Percentiles rank a stretch among this genome's conserved stretches.
These are phyloP conservation scores for Cladosporium sp. DNA, from an alignment of 2,329 filamentous ascomycete genomes.

Conservation along the genomic window DNA sequence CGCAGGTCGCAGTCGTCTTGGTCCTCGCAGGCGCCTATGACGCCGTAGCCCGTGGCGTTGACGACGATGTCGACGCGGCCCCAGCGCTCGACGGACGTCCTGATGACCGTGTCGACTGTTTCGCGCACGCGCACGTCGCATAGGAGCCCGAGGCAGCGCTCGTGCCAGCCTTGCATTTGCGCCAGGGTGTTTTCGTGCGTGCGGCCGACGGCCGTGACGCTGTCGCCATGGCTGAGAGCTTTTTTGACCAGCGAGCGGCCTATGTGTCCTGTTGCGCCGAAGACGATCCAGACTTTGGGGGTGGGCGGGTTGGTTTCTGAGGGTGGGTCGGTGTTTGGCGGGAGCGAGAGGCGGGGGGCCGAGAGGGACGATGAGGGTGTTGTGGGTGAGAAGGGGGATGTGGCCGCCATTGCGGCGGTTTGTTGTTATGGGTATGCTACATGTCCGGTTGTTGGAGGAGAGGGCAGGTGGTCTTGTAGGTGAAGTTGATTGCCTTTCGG, in stretches of 20 bases:
- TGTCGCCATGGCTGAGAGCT: slow-evolving; percentile 73
- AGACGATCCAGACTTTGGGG: slow-evolving; percentile 88
- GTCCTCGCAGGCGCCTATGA: slow-evolving; percentile 93
- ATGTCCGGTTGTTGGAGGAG: slow-evolving; percentile 3
- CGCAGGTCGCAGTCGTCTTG: slow-evolving; percentile 93
- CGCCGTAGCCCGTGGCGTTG: slow-evolving; percentile 91
- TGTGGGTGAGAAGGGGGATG: slow-evolving; percentile 17
- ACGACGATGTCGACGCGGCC: slow-evolving; percentile 76
- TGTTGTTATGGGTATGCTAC: not conserved
- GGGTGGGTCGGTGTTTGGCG: slow-evolving; percentile 81
- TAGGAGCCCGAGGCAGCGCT: slow-evolving; percentile 70
- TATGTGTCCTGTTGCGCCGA: slow-evolving; percentile 96
- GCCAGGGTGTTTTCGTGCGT: slow-evolving; percentile 69
- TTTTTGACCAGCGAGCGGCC: slow-evolving; percentile 83
- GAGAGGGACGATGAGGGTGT: slow-evolving; percentile 2
- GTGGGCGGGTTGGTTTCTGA: slow-evolving; percentile 63
- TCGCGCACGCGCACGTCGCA: slow-evolving; percentile 84
- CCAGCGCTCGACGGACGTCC: slow-evolving; percentile 67
- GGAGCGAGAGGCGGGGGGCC: slow-evolving; percentile 52
- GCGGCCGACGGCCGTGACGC: slow-evolving; percentile 80
- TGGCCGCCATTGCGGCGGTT: slow-evolving; percentile 16
- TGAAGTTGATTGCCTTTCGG: slow-evolving; percentile 15
- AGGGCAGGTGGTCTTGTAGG: not conserved
- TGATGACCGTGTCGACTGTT: slow-evolving; percentile 68
- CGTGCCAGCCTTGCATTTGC: slow-evolving; percentile 66